Conservation (phyloP, 1,284 basidiomycete species). For the Pseudozyma pruni region DNA sequence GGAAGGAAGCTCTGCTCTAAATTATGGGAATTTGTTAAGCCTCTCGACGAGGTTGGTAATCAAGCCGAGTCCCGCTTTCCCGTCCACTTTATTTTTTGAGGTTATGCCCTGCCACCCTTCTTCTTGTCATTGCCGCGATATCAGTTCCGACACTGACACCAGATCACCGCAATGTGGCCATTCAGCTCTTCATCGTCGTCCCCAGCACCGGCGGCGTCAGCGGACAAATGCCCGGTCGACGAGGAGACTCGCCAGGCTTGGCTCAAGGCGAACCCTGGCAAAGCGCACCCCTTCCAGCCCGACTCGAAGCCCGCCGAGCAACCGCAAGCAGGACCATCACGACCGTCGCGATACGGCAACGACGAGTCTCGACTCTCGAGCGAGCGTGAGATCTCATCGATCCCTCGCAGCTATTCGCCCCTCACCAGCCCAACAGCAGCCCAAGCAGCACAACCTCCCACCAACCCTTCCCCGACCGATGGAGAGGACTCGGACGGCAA, state of each 20-base stretch:
- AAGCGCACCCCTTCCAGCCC: constrained; percentile 30
- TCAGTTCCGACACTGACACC: background rate
- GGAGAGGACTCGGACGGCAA: constrained; percentile 69
- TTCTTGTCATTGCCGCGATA: background rate
- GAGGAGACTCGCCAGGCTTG: constrained; percentile 69
- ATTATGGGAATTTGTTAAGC: too few relatives aligned
- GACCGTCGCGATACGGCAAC: constrained; percentile 18
- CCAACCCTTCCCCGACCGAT: constrained; percentile 12
- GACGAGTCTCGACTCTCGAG: constrained; percentile 69
- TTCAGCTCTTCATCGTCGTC: constrained; percentile 24
- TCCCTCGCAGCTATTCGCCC: constrained; percentile 74
- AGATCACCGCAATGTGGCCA: constrained; percentile 45
- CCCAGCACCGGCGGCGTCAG: constrained; percentile 10
- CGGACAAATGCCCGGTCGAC: constrained; percentile 78
- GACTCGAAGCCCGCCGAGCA: background rate
- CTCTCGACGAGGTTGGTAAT: too few relatives aligned
- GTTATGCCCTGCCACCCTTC: background rate
- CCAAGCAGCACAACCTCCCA: constrained; percentile 10
- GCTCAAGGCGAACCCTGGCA: constrained; percentile 66
- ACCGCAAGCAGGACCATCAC: constrained; percentile 16
- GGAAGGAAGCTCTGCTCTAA: too few relatives aligned
- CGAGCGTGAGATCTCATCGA: constrained; percentile 85
- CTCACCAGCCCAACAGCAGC: constrained; percentile 20
- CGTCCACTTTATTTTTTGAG: background rate
- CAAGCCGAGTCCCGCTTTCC: constrained; percentile 4